phyloP scores from a whole-genome alignment of 306 rosid species.

The Quercus robur region DNA sequence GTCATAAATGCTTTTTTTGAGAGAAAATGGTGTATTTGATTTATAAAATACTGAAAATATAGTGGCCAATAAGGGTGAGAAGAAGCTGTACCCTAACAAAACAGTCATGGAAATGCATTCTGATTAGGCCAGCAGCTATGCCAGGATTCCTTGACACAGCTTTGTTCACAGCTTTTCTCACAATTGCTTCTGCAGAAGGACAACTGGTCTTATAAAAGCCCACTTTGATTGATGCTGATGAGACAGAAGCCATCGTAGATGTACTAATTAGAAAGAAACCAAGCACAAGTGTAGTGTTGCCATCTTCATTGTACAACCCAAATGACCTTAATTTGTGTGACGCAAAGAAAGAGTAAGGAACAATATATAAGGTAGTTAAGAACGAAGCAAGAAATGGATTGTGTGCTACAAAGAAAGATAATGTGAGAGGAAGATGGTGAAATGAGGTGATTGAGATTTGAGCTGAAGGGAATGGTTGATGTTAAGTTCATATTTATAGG shows the following conservation, averaged over 20 bases:
- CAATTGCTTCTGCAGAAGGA: neutral
- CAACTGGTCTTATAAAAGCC: conserved; percentile 29
- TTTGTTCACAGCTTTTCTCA: too few species aligned
- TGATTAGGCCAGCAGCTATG: too few species aligned
- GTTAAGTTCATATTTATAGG: neutral
- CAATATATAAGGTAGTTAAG: neutral
- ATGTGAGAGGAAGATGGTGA: neutral
- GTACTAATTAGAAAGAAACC: conserved; percentile 7
- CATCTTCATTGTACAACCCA: neutral
- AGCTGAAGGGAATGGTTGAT: neutral
- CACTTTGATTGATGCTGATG: conserved; percentile 16
- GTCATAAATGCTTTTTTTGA: too few species aligned
- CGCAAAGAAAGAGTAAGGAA: neutral
- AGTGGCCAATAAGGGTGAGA: too few species aligned
- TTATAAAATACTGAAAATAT: too few species aligned
- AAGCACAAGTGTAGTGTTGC: neutral
- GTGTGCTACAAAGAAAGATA: too few species aligned
- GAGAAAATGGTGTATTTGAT: too few species aligned
- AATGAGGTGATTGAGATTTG: neutral
- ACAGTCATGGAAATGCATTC: too few species aligned
- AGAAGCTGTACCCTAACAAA: too few species aligned
- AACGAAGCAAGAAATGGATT: neutral
- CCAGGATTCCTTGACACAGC: too few species aligned
- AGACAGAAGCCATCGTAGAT: neutral
- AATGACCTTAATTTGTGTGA: neutral